Evolutionary conservation across 1,139 yeast species (phyloP).

Genomic region (Protomyces gravidus): DNA sequence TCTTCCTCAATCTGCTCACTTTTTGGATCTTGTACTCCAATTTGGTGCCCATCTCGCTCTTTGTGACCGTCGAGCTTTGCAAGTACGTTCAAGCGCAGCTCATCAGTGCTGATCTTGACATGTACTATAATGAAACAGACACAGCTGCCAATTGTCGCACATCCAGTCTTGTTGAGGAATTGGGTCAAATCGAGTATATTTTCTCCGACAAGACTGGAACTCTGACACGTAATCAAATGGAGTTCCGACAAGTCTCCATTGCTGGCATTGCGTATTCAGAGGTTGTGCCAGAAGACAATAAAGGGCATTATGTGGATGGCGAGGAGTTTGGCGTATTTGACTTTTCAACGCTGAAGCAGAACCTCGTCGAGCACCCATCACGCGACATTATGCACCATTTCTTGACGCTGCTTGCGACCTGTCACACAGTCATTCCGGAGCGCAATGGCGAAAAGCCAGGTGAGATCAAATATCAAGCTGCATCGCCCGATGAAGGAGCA

Average conservation of each 20-base stretch:
- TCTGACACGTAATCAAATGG: conserved; percentile 91
- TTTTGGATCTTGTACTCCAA: conserved; percentile 95
- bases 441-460: conserved; percentile 47
- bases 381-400: conserved; percentile 73
- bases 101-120: conserved; percentile 89
- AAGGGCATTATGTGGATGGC: conserved; percentile 44
- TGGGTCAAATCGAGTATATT: conserved; percentile 92
- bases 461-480: conserved; percentile 85
- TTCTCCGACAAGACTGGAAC: conserved; percentile 98
- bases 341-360: conserved; percentile 59
- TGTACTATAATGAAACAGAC: conserved; percentile 81
- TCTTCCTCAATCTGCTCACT: conserved; percentile 82
- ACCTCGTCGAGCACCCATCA: conserved; percentile 46
- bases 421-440: conserved; percentile 98
- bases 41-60: conserved; percentile 79
- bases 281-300: conserved; percentile 80
- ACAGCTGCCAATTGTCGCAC: conserved; percentile 95
- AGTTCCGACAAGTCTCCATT: conserved; percentile 86
- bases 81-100: conserved; percentile 91
- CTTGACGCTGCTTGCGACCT: conserved; percentile 77
- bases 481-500: conserved; percentile 99
- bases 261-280: conserved; percentile 88
- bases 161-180: conserved; percentile 88
- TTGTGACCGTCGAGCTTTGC: conserved; percentile 92
- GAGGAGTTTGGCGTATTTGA: conserved; percentile 70